Evolutionary conservation across 164 flowering plant species (phyloP).

Genomic region (Magnolia officinalis): DNA sequence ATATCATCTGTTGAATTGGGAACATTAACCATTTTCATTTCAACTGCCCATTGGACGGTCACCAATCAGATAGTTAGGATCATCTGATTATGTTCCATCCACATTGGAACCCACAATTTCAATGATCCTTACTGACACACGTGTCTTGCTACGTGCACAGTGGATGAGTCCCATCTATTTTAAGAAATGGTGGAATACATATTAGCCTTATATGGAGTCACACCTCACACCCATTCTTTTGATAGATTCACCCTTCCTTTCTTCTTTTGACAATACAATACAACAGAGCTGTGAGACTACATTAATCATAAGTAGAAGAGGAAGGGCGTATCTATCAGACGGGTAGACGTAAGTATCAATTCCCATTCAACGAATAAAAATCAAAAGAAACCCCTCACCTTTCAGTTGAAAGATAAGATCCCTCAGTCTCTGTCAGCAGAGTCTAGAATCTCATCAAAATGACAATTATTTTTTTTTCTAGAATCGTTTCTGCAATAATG

Average conservation of each 20-base stretch:
- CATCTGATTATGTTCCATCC: not conserved
- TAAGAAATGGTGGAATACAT: not conserved
- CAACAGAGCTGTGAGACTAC: not conserved
- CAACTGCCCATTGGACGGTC: not conserved
- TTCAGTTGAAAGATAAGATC: constrained; percentile 10
- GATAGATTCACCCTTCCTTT: not conserved
- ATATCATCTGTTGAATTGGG: not conserved
- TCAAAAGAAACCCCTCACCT: constrained; percentile 12
- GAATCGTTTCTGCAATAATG: not conserved
- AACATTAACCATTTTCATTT: not conserved
- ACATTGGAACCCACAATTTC: not conserved
- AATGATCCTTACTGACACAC: not conserved
- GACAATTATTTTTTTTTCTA: not conserved
- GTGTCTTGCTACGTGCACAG: not conserved
- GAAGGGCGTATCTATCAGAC: not conserved
- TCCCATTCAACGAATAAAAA: not conserved
- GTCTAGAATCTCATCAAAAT: no score
- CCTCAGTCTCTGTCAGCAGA: not conserved
- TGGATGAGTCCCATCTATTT: not conserved
- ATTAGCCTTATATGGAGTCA: not conserved
- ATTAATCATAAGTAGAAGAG: no score
- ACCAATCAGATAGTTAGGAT: not conserved
- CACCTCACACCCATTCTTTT: not conserved
- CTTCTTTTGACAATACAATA: not conserved
- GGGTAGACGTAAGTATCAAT: not conserved